phyloP scores from a whole-genome alignment of 805 yeast species.

The Metschnikowia similis region DNA sequence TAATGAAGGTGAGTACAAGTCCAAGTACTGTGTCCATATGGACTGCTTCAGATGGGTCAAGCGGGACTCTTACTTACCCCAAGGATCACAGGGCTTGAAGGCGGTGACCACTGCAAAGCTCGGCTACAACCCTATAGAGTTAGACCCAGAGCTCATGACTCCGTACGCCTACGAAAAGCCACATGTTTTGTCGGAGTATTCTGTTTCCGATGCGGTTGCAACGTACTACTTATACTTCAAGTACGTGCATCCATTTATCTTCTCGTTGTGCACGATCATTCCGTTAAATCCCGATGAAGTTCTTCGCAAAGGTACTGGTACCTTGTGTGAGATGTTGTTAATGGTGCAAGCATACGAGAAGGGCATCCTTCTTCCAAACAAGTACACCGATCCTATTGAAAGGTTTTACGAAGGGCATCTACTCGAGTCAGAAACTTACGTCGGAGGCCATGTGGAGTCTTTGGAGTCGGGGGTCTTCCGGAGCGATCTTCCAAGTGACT shows the following conservation, averaged over 20 bases:
- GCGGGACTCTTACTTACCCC: constrained; percentile 95
- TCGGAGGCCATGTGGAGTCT: constrained; percentile 98
- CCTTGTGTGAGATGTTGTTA: constrained; percentile 93
- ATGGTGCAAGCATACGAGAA: constrained; percentile 92
- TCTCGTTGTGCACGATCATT: constrained; percentile 90
- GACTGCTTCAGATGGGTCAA: constrained; percentile 98
- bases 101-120: constrained; percentile 95
- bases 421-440: constrained; percentile 92
- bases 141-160: constrained; percentile 97
- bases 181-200: constrained; percentile 87
- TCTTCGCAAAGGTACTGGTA: constrained; percentile 95
- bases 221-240: constrained; percentile 94
- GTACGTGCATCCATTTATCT: constrained; percentile 94
- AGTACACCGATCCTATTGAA: constrained; percentile 91
- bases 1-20: constrained; percentile 86
- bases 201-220: constrained; percentile 99
- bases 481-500: constrained; percentile 73
- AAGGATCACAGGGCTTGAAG: constrained; percentile 96
- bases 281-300: constrained; percentile 97
- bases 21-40: constrained; percentile 91
- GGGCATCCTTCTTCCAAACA: constrained; percentile 81
- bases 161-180: constrained; percentile 96
- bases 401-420: constrained; percentile 92
- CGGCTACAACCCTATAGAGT: constrained; percentile 93
- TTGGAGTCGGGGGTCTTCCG: constrained; percentile 97